Conservation (phyloP, 2,329 filamentous ascomycete genomes). For the Colletotrichum orchidophilum region DNA sequence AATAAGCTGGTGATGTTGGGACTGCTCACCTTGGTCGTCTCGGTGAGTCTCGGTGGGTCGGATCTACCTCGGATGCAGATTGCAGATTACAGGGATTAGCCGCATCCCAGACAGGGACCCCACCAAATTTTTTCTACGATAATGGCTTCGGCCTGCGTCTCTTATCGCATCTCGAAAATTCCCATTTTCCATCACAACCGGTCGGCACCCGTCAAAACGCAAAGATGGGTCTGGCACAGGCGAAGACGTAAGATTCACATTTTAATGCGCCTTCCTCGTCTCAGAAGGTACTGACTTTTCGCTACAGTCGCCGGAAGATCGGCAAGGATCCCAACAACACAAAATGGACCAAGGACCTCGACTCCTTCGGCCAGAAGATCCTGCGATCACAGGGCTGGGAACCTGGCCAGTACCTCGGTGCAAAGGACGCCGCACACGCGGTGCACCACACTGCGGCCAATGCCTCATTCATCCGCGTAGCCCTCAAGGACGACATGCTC, state of each 20-base stretch:
- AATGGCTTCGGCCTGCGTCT: constrained; percentile 10
- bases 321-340: constrained; percentile 96
- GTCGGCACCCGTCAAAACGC: constrained; percentile 19
- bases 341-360: constrained; percentile 85
- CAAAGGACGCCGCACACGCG: constrained; percentile 77
- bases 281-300: neutral
- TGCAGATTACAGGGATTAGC: constrained; percentile 14
- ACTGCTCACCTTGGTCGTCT: neutral
- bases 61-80: constrained; percentile 4
- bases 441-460: constrained; percentile 82
- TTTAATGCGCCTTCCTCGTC: neutral
- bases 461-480: constrained; percentile 84
- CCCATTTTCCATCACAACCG: constrained; percentile 13
- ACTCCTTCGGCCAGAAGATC: constrained; percentile 88
- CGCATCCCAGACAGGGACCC: constrained; percentile 13
- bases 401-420: constrained; percentile 84
- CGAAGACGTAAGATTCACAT: constrained; percentile 18
- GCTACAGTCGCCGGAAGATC: constrained; percentile 69
- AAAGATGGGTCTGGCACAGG: constrained; percentile 34
- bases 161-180: constrained; percentile 30
- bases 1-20: neutral
- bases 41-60: constrained; percentile 3
- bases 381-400: constrained; percentile 90
- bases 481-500: constrained; percentile 89
- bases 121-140: constrained; percentile 34